These are phyloP conservation scores for Fusarium sp. DNA, from an alignment of 2,329 filamentous ascomycete species.

Conservation along the genomic window DNA sequence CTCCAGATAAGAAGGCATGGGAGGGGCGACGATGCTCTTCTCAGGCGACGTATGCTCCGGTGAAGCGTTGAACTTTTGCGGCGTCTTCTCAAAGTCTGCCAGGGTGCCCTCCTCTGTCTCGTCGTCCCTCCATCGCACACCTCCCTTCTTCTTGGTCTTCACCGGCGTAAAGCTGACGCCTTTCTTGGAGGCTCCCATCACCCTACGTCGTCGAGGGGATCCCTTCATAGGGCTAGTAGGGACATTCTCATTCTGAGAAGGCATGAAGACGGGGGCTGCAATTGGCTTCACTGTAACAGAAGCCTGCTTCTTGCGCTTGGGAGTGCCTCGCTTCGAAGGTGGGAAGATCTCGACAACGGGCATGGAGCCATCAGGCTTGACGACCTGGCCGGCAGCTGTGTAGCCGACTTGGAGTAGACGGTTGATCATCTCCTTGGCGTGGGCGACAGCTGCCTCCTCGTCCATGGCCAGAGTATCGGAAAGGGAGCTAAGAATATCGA, in stretches of 20 bases:
- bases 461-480: constrained; percentile 84
- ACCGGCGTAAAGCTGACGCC: constrained; percentile 83
- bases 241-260: constrained; percentile 47
- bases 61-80: constrained; percentile 72
- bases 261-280: constrained; percentile 56
- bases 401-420: constrained; percentile 82
- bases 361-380: constrained; percentile 84
- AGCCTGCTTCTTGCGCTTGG: constrained; percentile 74
- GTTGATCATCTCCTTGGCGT: constrained; percentile 80
- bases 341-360: constrained; percentile 73
- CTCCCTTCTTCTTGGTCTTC: constrained; percentile 80
- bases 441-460: constrained; percentile 82
- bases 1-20: constrained; percentile 36
- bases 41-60: constrained; percentile 56
- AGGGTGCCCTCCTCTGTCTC: constrained; percentile 83
- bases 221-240: constrained; percentile 70
- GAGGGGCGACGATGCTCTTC: constrained; percentile 51
- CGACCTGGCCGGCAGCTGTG: constrained; percentile 79
- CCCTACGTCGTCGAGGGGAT: constrained; percentile 84
- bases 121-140: constrained; percentile 93
- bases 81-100: constrained; percentile 92
- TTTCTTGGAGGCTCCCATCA: constrained; percentile 69
- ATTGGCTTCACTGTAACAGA: constrained; percentile 57
- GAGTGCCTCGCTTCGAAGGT: constrained; percentile 77
- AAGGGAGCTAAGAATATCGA: constrained; percentile 88